phyloP scores from a whole-genome alignment of 2,329 filamentous ascomycete genomes.

The Stemphylium beticola region DNA sequence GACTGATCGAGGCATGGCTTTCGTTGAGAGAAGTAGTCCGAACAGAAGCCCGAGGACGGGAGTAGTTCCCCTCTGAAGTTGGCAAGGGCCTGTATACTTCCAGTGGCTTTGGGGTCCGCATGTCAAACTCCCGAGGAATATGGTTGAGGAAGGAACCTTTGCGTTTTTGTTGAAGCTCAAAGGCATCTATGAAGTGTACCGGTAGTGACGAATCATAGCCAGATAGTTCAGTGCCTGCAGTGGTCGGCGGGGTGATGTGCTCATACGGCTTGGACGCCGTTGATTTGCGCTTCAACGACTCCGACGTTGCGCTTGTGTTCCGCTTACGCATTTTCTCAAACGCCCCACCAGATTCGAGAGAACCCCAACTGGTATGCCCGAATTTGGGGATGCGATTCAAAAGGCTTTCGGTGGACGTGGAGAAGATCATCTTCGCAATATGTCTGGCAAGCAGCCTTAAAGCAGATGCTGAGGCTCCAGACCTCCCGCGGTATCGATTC shows the following conservation, averaged over 20 bases:
- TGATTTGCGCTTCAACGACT: constrained; percentile 29
- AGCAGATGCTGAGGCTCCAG: constrained; percentile 13
- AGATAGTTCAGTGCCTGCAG: constrained; percentile 20
- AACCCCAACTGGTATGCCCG: constrained; percentile 42
- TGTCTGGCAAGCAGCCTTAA: constrained; percentile 21
- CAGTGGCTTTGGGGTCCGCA: constrained; percentile 22
- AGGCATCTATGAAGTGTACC: constrained; percentile 29
- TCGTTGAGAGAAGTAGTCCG: constrained; percentile 13
- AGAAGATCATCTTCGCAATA: constrained; percentile 21
- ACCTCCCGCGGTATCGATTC: not conserved
- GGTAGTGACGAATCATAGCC: constrained; percentile 16
- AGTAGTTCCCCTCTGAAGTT: constrained; percentile 28
- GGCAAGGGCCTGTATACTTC: constrained; percentile 25
- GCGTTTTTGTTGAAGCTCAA: constrained; percentile 29
- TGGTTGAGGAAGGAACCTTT: constrained; percentile 45
- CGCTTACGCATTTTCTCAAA: constrained; percentile 22
- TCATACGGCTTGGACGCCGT: constrained; percentile 26
- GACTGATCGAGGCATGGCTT: constrained; percentile 1
- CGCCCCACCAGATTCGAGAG: constrained; percentile 40
- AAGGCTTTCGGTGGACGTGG: constrained; percentile 27
- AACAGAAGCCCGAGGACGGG: constrained; percentile 25
- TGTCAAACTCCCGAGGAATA: constrained; percentile 40
- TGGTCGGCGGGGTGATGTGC: constrained; percentile 20
- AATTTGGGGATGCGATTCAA: constrained; percentile 41
- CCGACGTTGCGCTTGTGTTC: constrained; percentile 23